A percentile compares a stretch with the other conserved stretches of the same genome.
Evolutionary conservation across 2,329 filamentous ascomycete genomes (phyloP).

Genomic region (Epichloe bromicola): DNA sequence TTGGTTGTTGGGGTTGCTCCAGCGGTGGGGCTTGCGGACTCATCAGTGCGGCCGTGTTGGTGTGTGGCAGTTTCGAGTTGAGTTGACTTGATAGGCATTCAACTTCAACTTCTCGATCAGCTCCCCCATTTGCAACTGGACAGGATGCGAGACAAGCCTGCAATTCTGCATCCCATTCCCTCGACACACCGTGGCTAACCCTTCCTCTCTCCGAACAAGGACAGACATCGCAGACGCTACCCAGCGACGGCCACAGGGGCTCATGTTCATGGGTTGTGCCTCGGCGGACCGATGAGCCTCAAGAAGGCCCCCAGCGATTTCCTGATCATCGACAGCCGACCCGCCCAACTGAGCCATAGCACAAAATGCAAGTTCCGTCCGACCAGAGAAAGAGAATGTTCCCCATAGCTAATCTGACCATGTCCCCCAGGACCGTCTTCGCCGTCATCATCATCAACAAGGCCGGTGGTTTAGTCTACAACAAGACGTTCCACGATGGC

Average conservation of each 20-base stretch:
- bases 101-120: neutral
- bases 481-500: slow-evolving; percentile 80
- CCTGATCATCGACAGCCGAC: neutral
- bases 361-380: neutral
- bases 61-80: no score
- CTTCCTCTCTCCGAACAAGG: no score
- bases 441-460: slow-evolving; percentile 98
- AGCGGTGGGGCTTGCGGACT: neutral
- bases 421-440: slow-evolving; percentile 65
- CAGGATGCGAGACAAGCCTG: neutral
- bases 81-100: no score
- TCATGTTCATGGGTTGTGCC: slow-evolving; percentile 1
- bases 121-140: neutral
- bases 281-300: slow-evolving; percentile 8
- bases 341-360: neutral
- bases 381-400: neutral
- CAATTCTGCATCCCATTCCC: neutral
- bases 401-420: neutral
- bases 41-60: neutral
- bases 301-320: neutral
- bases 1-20: neutral
- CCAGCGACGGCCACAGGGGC: neutral
- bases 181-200: neutral
- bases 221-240: neutral
- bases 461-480: slow-evolving; percentile 90